Conservation (phyloP, 768 basidiomycete genomes). For the Boletus edulis region DNA sequence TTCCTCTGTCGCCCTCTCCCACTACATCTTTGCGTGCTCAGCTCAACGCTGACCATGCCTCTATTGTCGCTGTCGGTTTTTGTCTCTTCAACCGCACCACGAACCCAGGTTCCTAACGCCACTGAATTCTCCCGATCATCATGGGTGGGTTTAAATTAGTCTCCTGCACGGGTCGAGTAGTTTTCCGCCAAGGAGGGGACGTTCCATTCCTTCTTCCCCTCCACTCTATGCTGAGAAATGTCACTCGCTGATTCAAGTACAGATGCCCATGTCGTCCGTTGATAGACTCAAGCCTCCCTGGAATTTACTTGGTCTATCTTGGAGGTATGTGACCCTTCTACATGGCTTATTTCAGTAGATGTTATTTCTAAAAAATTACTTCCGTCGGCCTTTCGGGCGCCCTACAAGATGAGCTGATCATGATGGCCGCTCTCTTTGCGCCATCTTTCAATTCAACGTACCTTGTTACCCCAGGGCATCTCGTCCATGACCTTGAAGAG, state of each 20-base stretch:
- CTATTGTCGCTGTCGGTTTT: constrained; percentile 20
- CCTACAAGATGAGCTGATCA: constrained; percentile 13
- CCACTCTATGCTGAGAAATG: constrained; percentile 21
- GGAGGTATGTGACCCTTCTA: constrained; percentile 16
- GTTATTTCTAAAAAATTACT: constrained; percentile 16
- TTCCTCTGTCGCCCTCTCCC: too few relatives aligned
- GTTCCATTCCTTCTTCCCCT: constrained; percentile 36
- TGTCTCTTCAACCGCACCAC: constrained; percentile 40
- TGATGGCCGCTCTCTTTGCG: constrained; percentile 13
- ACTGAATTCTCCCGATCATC: constrained; percentile 32
- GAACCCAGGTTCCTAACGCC: constrained; percentile 39
- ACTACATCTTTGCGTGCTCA: too few relatives aligned
- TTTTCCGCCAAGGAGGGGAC: constrained; percentile 41
- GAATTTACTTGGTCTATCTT: constrained; percentile 31
- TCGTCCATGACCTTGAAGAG: constrained; percentile 19
- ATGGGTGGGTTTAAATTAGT: constrained; percentile 33
- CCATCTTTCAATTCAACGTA: constrained; percentile 12
- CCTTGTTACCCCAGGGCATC: constrained; percentile 32
- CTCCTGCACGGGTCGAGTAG: constrained; percentile 9
- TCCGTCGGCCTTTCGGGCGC: constrained; percentile 32
- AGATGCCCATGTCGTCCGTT: constrained; percentile 27
- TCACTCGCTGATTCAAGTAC: background rate
- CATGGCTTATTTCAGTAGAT: constrained; percentile 16
- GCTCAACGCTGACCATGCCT: too few relatives aligned
- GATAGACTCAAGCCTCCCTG: constrained; percentile 41